Percentiles rank a stretch among this genome's conserved stretches.
These are phyloP conservation scores for Calonectria henricotiae DNA, from an alignment of 2,329 filamentous ascomycete species.

Conservation along the genomic window DNA sequence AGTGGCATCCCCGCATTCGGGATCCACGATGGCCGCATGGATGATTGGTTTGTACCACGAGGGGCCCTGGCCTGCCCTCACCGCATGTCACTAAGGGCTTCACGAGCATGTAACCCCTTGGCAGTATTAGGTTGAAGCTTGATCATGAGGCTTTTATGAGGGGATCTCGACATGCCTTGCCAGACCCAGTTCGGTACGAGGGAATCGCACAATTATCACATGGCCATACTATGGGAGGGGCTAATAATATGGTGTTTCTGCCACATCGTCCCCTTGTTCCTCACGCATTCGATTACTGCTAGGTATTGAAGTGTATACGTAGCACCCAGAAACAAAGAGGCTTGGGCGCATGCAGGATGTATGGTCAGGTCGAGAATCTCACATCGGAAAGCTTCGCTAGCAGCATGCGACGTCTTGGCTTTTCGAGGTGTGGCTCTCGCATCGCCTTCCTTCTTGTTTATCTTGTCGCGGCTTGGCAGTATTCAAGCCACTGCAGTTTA, in stretches of 20 bases:
- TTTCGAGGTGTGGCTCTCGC: slow-evolving; percentile 23
- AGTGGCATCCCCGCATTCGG: slow-evolving; percentile 49
- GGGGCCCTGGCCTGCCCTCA: slow-evolving; percentile 44
- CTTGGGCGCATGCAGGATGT: slow-evolving; percentile 40
- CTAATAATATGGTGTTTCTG: slow-evolving; percentile 33
- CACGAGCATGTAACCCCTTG: slow-evolving; percentile 36
- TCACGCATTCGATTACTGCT: slow-evolving; percentile 19
- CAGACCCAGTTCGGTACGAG: slow-evolving; percentile 32
- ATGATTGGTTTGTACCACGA: slow-evolving; percentile 45
- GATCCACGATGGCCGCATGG: slow-evolving; percentile 45
- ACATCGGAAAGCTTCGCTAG: slow-evolving; percentile 24
- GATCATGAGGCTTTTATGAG: slow-evolving; percentile 47
- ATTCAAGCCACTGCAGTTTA: slow-evolving; percentile 38
- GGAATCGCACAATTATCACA: slow-evolving; percentile 39
- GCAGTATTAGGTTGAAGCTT: slow-evolving; percentile 36
- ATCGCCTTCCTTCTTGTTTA: slow-evolving; percentile 29
- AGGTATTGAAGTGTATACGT: slow-evolving; percentile 10
- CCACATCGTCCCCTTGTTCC: slow-evolving; percentile 16
- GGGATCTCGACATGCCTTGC: slow-evolving; percentile 33
- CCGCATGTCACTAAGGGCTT: slow-evolving; percentile 48
- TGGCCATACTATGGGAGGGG: slow-evolving; percentile 16
- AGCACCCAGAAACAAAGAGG: slow-evolving; percentile 26
- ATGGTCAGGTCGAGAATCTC: slow-evolving; percentile 35
- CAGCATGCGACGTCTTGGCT: slow-evolving; percentile 30
- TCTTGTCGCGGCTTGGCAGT: slow-evolving; percentile 31